Percentiles rank a stretch among this genome's conserved stretches.
These are phyloP conservation scores for Ceratocystis papillata DNA, from an alignment of 2,329 filamentous ascomycete species.

Conservation along the genomic window DNA sequence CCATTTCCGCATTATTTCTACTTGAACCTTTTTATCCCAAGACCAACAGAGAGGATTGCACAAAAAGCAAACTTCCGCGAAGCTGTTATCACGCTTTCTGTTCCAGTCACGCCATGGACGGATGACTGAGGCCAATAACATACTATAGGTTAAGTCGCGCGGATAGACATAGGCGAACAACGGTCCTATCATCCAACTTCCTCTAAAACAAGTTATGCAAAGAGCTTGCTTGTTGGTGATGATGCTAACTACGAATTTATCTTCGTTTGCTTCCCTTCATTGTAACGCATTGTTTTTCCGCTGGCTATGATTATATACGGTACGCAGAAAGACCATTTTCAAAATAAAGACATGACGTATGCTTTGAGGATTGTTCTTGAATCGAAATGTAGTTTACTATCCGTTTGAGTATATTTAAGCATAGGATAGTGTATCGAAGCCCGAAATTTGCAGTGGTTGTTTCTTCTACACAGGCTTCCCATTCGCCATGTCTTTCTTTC, in stretches of 20 bases:
- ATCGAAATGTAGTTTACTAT: neutral
- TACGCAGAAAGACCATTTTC: neutral
- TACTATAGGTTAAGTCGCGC: neutral
- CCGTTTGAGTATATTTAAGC: neutral
- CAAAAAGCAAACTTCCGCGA: neutral
- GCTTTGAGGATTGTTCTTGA: neutral
- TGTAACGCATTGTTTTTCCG: neutral
- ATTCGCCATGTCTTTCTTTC: neutral
- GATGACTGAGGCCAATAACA: neutral
- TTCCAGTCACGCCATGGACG: neutral
- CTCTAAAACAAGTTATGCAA: neutral
- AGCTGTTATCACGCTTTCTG: neutral
- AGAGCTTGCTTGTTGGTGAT: neutral
- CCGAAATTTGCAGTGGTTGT: neutral
- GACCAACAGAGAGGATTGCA: neutral
- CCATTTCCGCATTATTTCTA: neutral
- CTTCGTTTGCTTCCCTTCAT: neutral
- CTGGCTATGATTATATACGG: conserved; percentile 1
- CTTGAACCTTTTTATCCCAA: conserved; percentile 11
- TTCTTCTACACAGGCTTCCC: neutral
- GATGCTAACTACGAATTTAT: conserved; percentile 1
- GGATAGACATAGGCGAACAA: neutral
- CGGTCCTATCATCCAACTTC: neutral
- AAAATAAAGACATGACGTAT: conserved; percentile 10
- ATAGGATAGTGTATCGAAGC: neutral